Base-by-base conservation (phyloP, 2,329 filamentous ascomycete species). In the Meredithiella fracta region DNA sequence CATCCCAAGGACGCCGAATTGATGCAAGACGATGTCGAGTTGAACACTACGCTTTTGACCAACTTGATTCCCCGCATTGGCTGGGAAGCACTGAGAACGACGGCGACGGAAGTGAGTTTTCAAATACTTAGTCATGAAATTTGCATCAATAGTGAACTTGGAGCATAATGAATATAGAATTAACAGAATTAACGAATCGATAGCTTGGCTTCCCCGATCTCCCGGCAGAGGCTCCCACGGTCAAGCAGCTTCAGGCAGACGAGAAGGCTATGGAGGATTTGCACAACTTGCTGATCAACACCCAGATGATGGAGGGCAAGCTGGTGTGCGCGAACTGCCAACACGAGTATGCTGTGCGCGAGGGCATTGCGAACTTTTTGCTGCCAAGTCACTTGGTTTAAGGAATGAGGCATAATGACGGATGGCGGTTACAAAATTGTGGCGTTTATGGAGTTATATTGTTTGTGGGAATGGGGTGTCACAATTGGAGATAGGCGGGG, bases 361-460 rank as follows among this genome's bases (percentile, higher is more conserved):
- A 98, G 70, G 92, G 92, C 3, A 95, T 97, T 67, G 88, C 89
- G 59, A 97, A 97, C 69, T 98, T 98, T 65, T 71, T 98, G 66
- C 71, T 98, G 62, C 92, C 92, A 11, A 92, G 85, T 64, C 92
- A 98, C 72, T 71, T 98, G 68, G 92, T 90, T 50, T 80, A 66
- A 69, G 25, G 20, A 51, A 44, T 34, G 22, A 8, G 22, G 38
- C 11, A 7, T 44, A 38, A 44, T 44, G 49, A 49, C 9, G 22
- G 22, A 51, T 51, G 17, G 2, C n/a, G 23, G 3, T 17, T 20
- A 52, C 29, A 34, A 52, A 52, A 52, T 38, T 52, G 20, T 22
- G 31, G 51, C 31, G 31, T 38, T 53, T 26, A 6, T 53, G 31
- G 29, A 40, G 40, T 31, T 54, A 8, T 47, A 8, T 47, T 29